phyloP scores from a whole-genome alignment of 1,139 yeast species.

The Blastobotrys indianensis region DNA sequence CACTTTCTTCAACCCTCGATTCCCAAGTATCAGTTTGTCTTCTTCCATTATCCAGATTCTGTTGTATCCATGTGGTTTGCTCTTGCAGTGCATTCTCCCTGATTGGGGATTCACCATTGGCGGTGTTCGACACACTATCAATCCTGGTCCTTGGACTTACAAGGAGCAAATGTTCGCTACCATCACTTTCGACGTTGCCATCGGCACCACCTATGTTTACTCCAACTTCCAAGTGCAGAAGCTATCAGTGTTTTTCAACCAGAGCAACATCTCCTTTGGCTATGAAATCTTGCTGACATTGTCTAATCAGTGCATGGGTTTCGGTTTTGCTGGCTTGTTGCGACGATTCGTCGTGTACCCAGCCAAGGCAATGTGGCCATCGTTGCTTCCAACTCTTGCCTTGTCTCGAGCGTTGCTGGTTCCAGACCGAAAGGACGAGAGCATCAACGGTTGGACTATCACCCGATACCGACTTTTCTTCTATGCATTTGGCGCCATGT shows the following conservation, averaged over 20 bases:
- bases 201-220: slow-evolving; percentile 40
- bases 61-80: slow-evolving; percentile 41
- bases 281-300: slow-evolving; percentile 46
- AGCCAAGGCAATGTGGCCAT: slow-evolving; percentile 51
- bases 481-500: slow-evolving; percentile 35
- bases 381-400: slow-evolving; percentile 48
- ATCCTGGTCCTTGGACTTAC: slow-evolving; percentile 59
- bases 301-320: too few relatives aligned
- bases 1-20: slow-evolving; percentile 50
- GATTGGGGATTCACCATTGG: slow-evolving; percentile 40
- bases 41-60: slow-evolving; percentile 51
- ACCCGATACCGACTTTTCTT: slow-evolving; percentile 45
- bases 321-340: slow-evolving; percentile 58
- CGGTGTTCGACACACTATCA: slow-evolving; percentile 38
- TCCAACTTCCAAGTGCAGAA: slow-evolving; percentile 41
- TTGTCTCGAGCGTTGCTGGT: slow-evolving; percentile 42
- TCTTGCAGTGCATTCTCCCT: slow-evolving; percentile 36
- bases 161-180: slow-evolving; percentile 68
- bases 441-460: slow-evolving; percentile 42
- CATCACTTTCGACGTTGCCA: slow-evolving; percentile 39
- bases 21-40: slow-evolving; percentile 43
- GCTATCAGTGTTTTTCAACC: slow-evolving; percentile 36
- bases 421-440: slow-evolving; percentile 21
- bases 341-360: slow-evolving; percentile 55
- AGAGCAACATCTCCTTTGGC: slow-evolving; percentile 43